Evolutionary conservation across 75 land plant genomes (phyloP), one percentile per base, ranked within the genome.

Genomic region (Selaginella moellendorffii): DNA sequence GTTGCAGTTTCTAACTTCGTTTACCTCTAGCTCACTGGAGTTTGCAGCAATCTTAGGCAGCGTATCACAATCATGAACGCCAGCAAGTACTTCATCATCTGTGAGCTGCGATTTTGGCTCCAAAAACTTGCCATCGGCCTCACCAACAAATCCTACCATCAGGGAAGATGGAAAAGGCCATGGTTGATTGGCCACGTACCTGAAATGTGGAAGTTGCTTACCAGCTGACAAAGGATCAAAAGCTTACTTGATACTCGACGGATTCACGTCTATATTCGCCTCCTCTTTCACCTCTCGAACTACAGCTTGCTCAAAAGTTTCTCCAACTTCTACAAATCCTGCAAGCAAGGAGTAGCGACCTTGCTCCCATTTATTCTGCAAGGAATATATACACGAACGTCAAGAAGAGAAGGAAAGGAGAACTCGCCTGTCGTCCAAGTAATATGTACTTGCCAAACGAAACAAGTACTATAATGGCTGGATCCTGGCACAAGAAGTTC

Each of bases 131-230:
- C 1, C 1, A 17, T 65, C 29, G 31, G 69, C 76, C 31, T 53
- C 62, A 61, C 72, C 72, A n/a, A 61, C 59, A 31, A 77, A 77
- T 52, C 77, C 79, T 21, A 77, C 77, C 79, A 77, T 77, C 8
- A 77, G 65, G 9, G 79, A 77, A 27, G 78, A 75, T 17, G 79
- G 79, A 62, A 77, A 77, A 10, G 79, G 79, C 79, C 79, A 77
- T 28, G 79, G 79, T 29, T 77, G 79, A 28, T 71, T 65, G 9
- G 77, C 72, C 28, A 65, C 42, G 62, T 77, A 77, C 51, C 79
- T 77, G 65, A 53, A 54, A n/a, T n/a, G n/a, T n/a, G n/a, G n/a
- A n/a, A n/a, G n/a, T n/a, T n/a, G n/a, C n/a, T n/a, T n/a, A n/a
- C n/a, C n/a, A n/a, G n/a, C n/a, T n/a, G n/a, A n/a, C n/a, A n/a